Conservation (phyloP, 23 red algal species). For the Gracilaria caudata region DNA sequence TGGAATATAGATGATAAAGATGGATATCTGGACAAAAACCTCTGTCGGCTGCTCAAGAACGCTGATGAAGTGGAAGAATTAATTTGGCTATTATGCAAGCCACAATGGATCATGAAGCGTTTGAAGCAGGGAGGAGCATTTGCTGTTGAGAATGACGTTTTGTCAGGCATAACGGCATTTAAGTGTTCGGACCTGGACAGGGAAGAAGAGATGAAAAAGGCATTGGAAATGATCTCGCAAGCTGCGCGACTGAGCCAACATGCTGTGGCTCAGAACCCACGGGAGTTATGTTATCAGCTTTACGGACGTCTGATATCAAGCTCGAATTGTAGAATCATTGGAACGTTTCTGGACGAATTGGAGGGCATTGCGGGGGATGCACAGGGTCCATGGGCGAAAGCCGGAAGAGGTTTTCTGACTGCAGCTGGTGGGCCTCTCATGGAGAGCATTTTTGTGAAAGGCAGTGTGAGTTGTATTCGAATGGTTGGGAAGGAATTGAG, state of each 20-base stretch:
- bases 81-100: neutral
- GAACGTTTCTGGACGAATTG: neutral
- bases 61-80: neutral
- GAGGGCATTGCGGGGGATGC: neutral
- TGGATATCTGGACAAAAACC: neutral
- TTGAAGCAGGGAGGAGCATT: neutral
- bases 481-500: neutral
- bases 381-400: neutral
- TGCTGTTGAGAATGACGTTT: neutral
- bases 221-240: neutral
- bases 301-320: neutral
- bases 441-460: neutral
- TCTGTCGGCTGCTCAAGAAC: neutral
- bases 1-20: neutral
- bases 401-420: neutral
- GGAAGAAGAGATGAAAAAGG: neutral
- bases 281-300: neutral
- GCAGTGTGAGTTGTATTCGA: neutral
- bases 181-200: neutral
- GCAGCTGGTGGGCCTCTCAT: neutral
- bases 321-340: neutral
- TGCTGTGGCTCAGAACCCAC: neutral
- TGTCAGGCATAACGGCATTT: neutral
- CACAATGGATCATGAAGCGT: constrained; percentile 6
- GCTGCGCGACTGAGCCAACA: neutral